Base-by-base conservation (phyloP, 306 rosid species). In the Rubus idaeus region DNA sequence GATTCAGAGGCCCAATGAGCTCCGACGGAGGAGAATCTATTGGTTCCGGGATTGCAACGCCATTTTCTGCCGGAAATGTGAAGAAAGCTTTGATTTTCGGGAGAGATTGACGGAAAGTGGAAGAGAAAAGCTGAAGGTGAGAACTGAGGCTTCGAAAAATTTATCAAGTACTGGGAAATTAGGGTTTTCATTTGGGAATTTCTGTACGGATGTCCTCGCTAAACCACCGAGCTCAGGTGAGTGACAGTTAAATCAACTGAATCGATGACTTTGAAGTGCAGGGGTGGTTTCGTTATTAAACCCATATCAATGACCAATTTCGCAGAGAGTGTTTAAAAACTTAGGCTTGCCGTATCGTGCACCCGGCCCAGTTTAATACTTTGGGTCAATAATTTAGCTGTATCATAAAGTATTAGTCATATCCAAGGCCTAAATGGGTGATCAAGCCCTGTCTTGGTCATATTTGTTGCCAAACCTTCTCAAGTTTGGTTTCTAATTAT, bases 1-100 rank as follows among this genome's bases (percentile, higher is more conserved):
- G 91, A 71, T 60, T 64, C 66, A 6, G 95, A 80, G 62, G 70
- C 80, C 73, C 79, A 83, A 9, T 60, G 53, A 77, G 90, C 86
- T 85, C 82, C 53, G 18, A 58, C 71, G 17, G 85, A 75, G 80
- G 80, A 75, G 51, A 90, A 42, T 60, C 70, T 57, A 30, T 67
- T 81, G 8, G 78, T 44, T 68, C 68, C 63, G 42, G 72, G 73
- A 74, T 79, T 66, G 26, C 45, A 66, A n/a, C 70, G 65, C 86
- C 84, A 86, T 78, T 79, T 83, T n/a, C 79, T 58, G 49, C 60
- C 68, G 56, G 78, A 49, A 62, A 57, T 11, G 71, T 5, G 86
- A 72, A 78, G 62, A 61, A 75, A 76, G 62, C n/a, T 77, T 57
- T 78, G 78, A 21, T 16, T 87, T 81, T 62, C 57, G 14, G 69